Evolutionary conservation across 352 stramenopile species (phyloP).

Genomic region (Pythium rhizo-oryzae): DNA sequence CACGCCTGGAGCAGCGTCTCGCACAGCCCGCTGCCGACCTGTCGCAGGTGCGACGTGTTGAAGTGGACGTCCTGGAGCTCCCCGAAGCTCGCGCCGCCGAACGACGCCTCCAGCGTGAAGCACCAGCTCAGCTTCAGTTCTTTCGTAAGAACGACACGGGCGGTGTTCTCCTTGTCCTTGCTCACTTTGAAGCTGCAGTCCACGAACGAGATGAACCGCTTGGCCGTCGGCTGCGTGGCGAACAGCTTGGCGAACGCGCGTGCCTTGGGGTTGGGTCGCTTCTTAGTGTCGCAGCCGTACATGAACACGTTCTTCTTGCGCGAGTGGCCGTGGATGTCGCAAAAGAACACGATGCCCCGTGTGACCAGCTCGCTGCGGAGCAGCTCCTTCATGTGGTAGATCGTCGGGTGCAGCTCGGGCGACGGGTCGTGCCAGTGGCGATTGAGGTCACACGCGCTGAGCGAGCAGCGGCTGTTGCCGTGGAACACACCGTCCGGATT

Average conservation of each 20-base stretch:
- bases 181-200: conserved; percentile 87
- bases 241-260: conserved; percentile 77
- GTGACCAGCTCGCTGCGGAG: conserved; percentile 55
- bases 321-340: conserved; percentile 93
- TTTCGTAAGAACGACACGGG: conserved; percentile 80
- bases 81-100: conserved; percentile 81
- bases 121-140: conserved; percentile 76
- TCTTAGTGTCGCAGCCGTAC: conserved; percentile 94
- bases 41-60: conserved; percentile 54
- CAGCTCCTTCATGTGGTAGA: conserved; percentile 85
- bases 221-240: conserved; percentile 62
- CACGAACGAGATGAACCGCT: conserved; percentile 61
- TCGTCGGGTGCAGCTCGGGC: conserved; percentile 80
- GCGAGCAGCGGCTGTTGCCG: conserved; percentile 91
- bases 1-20: conserved; percentile 52
- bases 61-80: conserved; percentile 68
- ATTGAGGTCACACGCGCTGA: conserved; percentile 88
- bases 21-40: conserved; percentile 52
- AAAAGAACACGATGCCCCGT: conserved; percentile 81
- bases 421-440: conserved; percentile 86
- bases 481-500: conserved; percentile 94
- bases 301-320: conserved; percentile 95
- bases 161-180: conserved; percentile 78
- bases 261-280: conserved; percentile 70
- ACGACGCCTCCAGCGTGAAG: conserved; percentile 89